Evolutionary conservation across 23 red algal species (phyloP), one percentile per base, ranked within the genome.

Genomic region (Pyropia haitanensis): DNA sequence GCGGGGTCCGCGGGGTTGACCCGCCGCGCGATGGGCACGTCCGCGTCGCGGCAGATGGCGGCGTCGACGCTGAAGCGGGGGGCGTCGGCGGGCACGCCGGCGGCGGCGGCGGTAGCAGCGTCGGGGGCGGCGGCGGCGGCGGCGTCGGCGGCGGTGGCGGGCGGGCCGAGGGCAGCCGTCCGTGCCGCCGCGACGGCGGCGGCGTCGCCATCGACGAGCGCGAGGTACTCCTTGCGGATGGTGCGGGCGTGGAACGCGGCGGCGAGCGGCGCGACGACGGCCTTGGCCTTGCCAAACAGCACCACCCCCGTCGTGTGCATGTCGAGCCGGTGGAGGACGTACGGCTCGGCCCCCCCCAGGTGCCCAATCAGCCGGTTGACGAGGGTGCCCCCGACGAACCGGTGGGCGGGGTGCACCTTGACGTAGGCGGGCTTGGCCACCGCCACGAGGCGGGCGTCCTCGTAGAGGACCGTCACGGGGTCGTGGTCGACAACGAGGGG

Each of bases 321-420:
- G 39, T 46, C 39, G 39, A 46, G 39, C 7, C 39, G 39, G 39
- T 46, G 39, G 39, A 46, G 39, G 39, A 46, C 39, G 39, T 46
- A 46, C 39, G 39, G 39, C 39, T 46, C 39, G 39, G 39, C 39
- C 0, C 39, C 39, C 5, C 39, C 74, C 29, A 76, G 46, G 19
- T 89, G 56, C 16, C 76, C 84, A 51, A 77, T 75, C 46, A 72
- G 63, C 18, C 81, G 67, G 34, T 89, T 89, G 5, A 81, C 46
- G 27, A 80, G 28, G 1, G 84, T 78, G 4, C 72, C 72, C 1
- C 84, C 84, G 28, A 78, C 63, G 63, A 89, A 89, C 30, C 84
- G 62, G 51, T 89, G 84, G 51, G 66, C 71, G 10, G 84, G 84
- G 66, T 89, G 84, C 67, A 89, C 77, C 60, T 89, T 89, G 6